Evolutionary conservation across 2,329 filamentous ascomycete species (phyloP).

Genomic region (Aspergillus vadensis): DNA sequence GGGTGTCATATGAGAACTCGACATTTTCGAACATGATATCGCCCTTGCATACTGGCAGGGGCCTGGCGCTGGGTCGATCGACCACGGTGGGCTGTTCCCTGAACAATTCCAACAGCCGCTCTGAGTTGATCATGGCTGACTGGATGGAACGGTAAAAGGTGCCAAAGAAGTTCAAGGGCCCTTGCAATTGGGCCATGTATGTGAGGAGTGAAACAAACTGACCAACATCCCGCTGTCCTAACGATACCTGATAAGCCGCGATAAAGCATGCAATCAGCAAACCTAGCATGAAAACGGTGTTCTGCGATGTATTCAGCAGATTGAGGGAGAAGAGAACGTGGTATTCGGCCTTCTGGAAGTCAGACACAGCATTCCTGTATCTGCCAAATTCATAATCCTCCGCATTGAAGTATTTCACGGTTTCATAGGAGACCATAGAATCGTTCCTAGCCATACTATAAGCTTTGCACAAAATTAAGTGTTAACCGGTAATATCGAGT

Average conservation of each 20-base stretch:
- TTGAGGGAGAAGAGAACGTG: constrained; percentile 76
- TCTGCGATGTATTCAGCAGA: constrained; percentile 79
- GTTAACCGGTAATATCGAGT: not conserved
- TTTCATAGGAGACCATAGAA: constrained; percentile 98
- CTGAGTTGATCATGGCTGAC: constrained; percentile 95
- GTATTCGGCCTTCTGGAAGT: constrained; percentile 74
- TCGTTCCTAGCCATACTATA: constrained; percentile 64
- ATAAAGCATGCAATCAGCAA: constrained; percentile 72
- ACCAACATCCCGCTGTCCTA: constrained; percentile 65
- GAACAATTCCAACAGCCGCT: constrained; percentile 92
- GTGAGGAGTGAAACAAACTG: constrained; percentile 73
- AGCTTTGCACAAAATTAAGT: not conserved
- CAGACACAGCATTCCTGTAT: constrained; percentile 69
- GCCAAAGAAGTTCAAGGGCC: constrained; percentile 83
- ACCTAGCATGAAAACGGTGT: constrained; percentile 76
- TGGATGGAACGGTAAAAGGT: constrained; percentile 96
- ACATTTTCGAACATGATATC: constrained; percentile 87
- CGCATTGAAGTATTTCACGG: constrained; percentile 87
- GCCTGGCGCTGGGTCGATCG: constrained; percentile 67
- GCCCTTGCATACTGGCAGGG: constrained; percentile 70
- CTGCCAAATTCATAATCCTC: constrained; percentile 76
- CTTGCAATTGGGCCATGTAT: constrained; percentile 78
- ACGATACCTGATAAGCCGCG: constrained; percentile 74
- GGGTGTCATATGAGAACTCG: constrained; percentile 84
- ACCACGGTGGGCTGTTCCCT: constrained; percentile 92